Evolutionary conservation across 192 early-diverging fungal genomes (phyloP).

Genomic region (Coemansia sp.): DNA sequence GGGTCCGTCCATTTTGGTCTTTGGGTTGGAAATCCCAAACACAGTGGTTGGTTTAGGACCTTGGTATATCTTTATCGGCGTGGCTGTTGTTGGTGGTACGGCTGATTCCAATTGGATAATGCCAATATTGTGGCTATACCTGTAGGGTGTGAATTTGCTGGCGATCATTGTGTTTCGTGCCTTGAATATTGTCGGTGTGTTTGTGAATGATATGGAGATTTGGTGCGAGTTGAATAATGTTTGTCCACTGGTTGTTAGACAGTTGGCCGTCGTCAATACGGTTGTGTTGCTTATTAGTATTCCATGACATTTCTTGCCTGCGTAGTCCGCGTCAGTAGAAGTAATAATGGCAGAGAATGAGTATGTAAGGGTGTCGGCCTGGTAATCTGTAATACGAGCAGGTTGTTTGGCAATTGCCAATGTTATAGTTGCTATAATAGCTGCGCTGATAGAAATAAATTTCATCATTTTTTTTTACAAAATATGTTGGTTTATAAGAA

Average conservation of each 20-base stretch:
- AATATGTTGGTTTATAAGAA: neutral
- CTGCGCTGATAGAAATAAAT: neutral
- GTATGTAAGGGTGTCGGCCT: neutral
- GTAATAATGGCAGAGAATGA: constrained; percentile 35
- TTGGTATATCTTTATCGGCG: constrained; percentile 20
- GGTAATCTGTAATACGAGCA: neutral
- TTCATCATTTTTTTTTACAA: neutral
- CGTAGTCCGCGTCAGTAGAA: constrained; percentile 22
- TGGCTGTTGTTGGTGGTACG: constrained; percentile 18
- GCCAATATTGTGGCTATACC: constrained; percentile 30
- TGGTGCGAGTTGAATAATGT: constrained; percentile 25
- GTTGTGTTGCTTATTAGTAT: constrained; percentile 23
- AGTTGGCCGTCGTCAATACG: constrained; percentile 43
- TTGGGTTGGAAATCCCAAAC: constrained; percentile 2
- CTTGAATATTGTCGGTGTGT: constrained; percentile 4
- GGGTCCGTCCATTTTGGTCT: neutral
- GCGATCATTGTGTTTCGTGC: constrained; percentile 20
- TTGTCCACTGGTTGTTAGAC: constrained; percentile 18
- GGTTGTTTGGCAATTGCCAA: neutral
- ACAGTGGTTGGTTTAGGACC: neutral
- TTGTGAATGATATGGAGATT: constrained; percentile 24
- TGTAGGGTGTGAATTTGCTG: constrained; percentile 6
- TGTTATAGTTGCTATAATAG: neutral
- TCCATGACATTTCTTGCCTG: constrained; percentile 40
- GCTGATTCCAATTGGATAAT: constrained; percentile 23